A percentile compares a stretch with the other conserved stretches of the same genome.
Evolutionary conservation across 2,329 filamentous ascomycete genomes (phyloP).

Genomic region (Macrophomina pseudophaseolina): DNA sequence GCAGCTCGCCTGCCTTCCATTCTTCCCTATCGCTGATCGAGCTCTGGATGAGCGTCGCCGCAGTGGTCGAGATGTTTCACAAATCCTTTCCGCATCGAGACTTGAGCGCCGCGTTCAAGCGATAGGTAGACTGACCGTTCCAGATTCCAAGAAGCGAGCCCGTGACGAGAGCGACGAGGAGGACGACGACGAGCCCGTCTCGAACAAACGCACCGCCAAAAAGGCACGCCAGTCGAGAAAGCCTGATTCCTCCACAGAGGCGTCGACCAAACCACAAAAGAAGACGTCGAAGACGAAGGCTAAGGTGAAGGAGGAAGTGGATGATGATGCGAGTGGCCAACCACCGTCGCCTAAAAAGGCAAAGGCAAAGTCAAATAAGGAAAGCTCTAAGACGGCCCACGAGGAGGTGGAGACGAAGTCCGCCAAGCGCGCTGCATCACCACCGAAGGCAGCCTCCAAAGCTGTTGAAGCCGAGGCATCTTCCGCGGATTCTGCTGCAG

Average conservation of each 20-base stretch:
- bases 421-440: constrained; percentile 1
- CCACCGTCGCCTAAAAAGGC: constrained; percentile 22
- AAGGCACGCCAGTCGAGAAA: constrained; percentile 28
- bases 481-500: neutral
- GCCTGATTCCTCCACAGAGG: constrained; percentile 28
- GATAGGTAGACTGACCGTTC: neutral
- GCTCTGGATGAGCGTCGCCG: too few species aligned
- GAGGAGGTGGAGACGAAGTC: neutral
- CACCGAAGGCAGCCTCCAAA: constrained; percentile 7
- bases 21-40: neutral
- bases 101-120: too few species aligned
- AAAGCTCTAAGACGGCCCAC: neutral
- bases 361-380: constrained; percentile 18
- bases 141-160: constrained; percentile 24
- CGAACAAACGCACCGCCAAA: constrained; percentile 41
- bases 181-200: constrained; percentile 45
- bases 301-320: constrained; percentile 30
- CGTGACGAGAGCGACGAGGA: constrained; percentile 23
- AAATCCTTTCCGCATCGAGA: neutral
- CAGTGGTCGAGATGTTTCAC: too few species aligned
- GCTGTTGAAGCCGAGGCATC: neutral
- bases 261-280: constrained; percentile 28
- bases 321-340: constrained; percentile 22
- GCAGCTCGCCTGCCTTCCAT: neutral
- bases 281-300: constrained; percentile 33